Conservation (phyloP, 441 rosid species). For the Populus hybrid region DNA sequence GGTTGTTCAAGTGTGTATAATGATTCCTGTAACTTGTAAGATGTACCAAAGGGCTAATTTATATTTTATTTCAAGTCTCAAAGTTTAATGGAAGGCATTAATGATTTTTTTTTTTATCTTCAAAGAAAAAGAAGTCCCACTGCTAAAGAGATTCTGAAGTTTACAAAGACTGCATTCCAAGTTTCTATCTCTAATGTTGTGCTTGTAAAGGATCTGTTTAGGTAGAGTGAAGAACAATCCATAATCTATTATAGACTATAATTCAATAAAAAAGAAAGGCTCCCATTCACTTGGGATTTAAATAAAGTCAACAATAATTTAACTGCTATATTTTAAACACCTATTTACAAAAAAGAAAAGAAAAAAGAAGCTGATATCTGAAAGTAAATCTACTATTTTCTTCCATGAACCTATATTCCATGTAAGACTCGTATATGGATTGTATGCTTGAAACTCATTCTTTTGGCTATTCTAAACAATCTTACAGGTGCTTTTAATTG, state of each 20-base stretch:
- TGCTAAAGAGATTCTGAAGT: no score
- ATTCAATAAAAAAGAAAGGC: neutral
- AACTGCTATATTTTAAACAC: no score
- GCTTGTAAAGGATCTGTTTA: neutral
- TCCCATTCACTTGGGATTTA: neutral
- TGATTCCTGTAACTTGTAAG: neutral
- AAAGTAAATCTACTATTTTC: neutral
- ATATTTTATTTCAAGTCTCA: neutral
- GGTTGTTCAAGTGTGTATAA: neutral
- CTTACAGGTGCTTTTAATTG: constrained; percentile 79
- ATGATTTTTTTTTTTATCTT: no score
- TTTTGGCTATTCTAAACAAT: constrained; percentile 17
- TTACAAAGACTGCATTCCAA: no score
- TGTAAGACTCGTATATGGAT: neutral
- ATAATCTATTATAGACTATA: neutral
- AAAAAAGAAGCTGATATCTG: neutral
- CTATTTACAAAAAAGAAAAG: no score
- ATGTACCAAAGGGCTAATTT: neutral
- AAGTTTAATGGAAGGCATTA: no score
- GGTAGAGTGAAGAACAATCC: neutral
- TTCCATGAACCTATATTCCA: neutral
- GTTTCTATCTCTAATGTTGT: neutral
- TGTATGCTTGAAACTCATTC: neutral
- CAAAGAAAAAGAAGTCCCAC: no score
- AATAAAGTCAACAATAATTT: neutral